These are phyloP conservation scores for Garcia nutans DNA, from an alignment of 345 rosid genomes.

Conservation along the genomic window DNA sequence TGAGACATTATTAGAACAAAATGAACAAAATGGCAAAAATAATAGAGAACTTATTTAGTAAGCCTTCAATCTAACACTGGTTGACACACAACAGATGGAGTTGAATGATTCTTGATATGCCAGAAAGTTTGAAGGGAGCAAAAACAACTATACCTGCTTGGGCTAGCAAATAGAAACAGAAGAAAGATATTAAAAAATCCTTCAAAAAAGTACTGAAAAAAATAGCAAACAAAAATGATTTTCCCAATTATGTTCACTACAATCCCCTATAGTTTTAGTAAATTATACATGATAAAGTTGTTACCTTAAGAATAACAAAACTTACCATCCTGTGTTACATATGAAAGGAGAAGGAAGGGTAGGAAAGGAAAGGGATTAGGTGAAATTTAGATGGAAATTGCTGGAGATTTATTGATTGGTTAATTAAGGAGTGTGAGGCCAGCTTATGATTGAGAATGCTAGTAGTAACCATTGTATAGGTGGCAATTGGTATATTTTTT, in stretches of 20 bases:
- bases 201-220: too few species aligned
- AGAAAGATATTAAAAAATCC: too few species aligned
- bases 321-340: conserved; percentile 89
- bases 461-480: too few species aligned
- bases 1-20: conserved; percentile 5
- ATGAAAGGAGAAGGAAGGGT: too few species aligned
- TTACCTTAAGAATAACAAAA: conserved; percentile 16
- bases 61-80: not conserved
- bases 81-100: not conserved
- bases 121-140: not conserved
- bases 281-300: conserved; percentile 5
- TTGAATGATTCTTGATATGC: not conserved
- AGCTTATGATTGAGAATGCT: too few species aligned
- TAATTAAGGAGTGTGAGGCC: too few species aligned
- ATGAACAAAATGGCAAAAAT: not conserved
- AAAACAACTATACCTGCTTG: conserved; percentile 58
- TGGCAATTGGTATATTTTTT: too few species aligned
- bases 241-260: conserved; percentile 7
- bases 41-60: not conserved
- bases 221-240: too few species aligned
- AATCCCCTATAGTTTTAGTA: conserved; percentile 25
- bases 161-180: too few species aligned
- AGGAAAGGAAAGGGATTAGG: too few species aligned
- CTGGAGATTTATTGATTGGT: too few species aligned
- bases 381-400: too few species aligned